Conservation (phyloP, 1,284 basidiomycete genomes). For the Fistulinella cinereoalba region DNA sequence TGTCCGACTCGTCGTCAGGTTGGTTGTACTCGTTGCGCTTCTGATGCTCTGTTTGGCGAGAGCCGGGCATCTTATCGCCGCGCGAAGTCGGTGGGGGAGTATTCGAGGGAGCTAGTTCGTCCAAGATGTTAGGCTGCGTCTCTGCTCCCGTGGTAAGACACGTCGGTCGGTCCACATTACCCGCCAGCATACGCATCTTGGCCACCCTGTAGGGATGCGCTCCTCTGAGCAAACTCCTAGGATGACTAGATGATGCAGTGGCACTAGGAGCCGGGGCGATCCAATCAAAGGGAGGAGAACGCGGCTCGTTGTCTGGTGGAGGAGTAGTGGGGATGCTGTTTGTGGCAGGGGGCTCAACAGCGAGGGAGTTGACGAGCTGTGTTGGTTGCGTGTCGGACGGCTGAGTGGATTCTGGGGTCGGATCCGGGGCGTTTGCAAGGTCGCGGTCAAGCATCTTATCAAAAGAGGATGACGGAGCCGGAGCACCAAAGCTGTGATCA, state of each 20-base stretch:
- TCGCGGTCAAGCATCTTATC: constrained; percentile 32
- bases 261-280: constrained; percentile 16
- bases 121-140: constrained; percentile 12
- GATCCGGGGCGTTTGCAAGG: constrained; percentile 21
- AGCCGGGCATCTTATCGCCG: not conserved
- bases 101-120: not conserved
- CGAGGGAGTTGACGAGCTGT: constrained; percentile 1
- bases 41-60: not conserved
- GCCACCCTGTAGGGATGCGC: constrained; percentile 35
- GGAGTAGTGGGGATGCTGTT: constrained; percentile 1
- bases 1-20: constrained; percentile 34
- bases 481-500: constrained; percentile 8
- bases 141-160: constrained; percentile 9
- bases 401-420: constrained; percentile 30
- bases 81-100: not conserved
- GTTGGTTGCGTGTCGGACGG: constrained; percentile 3
- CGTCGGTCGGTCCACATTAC: constrained; percentile 21
- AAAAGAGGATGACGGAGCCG: constrained; percentile 29
- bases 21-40: constrained; percentile 7
- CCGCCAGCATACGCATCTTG: constrained; percentile 23
- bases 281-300: constrained; percentile 28
- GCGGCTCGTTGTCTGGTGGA: constrained; percentile 1
- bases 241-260: constrained; percentile 25
- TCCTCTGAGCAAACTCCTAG: constrained; percentile 31
- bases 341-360: not conserved